Conservation (phyloP, 257 asterid genomes). For the Euphrasia confusa region DNA sequence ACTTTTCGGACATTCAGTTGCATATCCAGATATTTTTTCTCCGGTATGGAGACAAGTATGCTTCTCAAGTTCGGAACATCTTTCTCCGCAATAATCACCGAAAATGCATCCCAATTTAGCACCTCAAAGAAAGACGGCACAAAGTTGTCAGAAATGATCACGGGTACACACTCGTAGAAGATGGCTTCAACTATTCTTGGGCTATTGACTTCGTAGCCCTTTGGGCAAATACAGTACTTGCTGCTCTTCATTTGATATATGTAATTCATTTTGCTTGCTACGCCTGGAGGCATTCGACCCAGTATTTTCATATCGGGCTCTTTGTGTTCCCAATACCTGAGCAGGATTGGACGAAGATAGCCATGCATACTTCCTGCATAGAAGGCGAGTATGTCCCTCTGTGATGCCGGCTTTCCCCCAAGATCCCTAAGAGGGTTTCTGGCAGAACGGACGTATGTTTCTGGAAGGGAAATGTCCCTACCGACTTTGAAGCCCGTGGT, state of each 20-base stretch:
- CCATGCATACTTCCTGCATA: slow-evolving; percentile 85
- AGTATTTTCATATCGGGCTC: slow-evolving; percentile 68
- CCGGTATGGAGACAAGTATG: slow-evolving; percentile 55
- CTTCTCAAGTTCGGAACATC: slow-evolving; percentile 55
- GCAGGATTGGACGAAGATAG: slow-evolving; percentile 71
- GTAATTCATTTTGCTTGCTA: slow-evolving; percentile 82
- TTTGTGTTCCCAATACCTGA: slow-evolving; percentile 59
- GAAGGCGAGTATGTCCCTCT: slow-evolving; percentile 64
- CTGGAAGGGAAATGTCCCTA: slow-evolving; percentile 74
- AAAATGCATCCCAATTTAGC: slow-evolving; percentile 67
- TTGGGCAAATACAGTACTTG: slow-evolving; percentile 83
- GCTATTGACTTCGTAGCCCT: slow-evolving; percentile 90
- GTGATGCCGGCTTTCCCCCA: slow-evolving; percentile 76
- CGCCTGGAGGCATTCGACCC: slow-evolving; percentile 79
- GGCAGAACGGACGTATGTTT: slow-evolving; percentile 71
- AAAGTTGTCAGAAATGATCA: slow-evolving; percentile 77
- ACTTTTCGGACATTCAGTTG: slow-evolving; percentile 60
- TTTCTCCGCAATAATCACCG: slow-evolving; percentile 65
- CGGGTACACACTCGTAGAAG: slow-evolving; percentile 86
- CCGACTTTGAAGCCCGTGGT: slow-evolving; percentile 79
- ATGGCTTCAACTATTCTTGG: slow-evolving; percentile 87
- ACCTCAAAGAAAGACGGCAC: slow-evolving; percentile 91
- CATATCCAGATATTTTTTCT: slow-evolving; percentile 56
- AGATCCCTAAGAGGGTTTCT: slow-evolving; percentile 68
- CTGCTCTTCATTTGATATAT: slow-evolving; percentile 81